phyloP scores from a whole-genome alignment of 257 asterid species.

The Nemophila menziesii region DNA sequence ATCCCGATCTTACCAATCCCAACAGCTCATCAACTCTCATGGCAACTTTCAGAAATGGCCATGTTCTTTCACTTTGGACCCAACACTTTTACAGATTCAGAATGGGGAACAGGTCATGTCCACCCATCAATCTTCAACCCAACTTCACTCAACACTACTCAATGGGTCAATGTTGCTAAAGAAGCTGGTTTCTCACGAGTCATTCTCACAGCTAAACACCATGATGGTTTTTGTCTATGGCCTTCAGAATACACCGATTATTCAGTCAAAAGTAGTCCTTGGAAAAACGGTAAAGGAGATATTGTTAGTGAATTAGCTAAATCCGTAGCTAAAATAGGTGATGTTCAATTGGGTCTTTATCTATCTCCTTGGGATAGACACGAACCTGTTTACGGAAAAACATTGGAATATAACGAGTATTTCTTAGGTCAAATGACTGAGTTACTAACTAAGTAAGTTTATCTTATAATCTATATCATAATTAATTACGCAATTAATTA shows the following conservation, averaged over 20 bases:
- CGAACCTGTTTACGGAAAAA: constrained; percentile 62
- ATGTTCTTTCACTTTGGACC: constrained; percentile 81
- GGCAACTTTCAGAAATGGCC: constrained; percentile 93
- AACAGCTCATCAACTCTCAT: constrained; percentile 55
- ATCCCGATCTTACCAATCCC: constrained; percentile 83
- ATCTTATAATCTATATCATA: not conserved
- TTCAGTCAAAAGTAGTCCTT: constrained; percentile 68
- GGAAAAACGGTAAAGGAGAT: constrained; percentile 86
- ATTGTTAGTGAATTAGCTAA: constrained; percentile 55
- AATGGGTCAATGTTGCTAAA: constrained; percentile 78
- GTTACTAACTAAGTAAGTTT: constrained; percentile 58
- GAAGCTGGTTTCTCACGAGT: constrained; percentile 56
- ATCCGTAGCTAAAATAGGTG: constrained; percentile 51
- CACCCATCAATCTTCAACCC: constrained; percentile 75
- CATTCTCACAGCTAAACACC: constrained; percentile 77
- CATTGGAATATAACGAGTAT: constrained; percentile 67
- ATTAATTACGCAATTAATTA: no score
- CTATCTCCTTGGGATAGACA: constrained; percentile 99
- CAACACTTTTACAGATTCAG: constrained; percentile 72
- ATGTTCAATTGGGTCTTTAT: constrained; percentile 73
- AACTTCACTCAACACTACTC: constrained; percentile 51
- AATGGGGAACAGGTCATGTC: constrained; percentile 87
- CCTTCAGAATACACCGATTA: constrained; percentile 81
- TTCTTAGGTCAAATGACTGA: constrained; percentile 96
- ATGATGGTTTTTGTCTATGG: constrained; percentile 96